A percentile compares a stretch with the other conserved stretches of the same genome.
Evolutionary conservation across 176 grass and related monocot genomes (phyloP).

Genomic region (Paspalum notatum): DNA sequence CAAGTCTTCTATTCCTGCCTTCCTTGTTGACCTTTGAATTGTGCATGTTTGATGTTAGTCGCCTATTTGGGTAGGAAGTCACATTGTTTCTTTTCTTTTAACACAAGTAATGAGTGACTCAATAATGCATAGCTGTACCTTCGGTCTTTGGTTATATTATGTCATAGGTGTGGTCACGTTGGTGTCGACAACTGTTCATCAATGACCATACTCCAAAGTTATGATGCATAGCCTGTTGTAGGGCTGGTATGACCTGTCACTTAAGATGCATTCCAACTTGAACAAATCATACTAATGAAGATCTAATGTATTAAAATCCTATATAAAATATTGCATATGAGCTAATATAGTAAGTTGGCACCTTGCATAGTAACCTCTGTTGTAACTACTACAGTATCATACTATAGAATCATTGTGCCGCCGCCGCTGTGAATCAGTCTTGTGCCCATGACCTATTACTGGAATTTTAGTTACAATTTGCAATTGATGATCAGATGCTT

Average conservation of each 20-base stretch:
- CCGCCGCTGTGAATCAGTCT: background rate
- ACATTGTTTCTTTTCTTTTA: background rate
- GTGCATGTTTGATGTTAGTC: background rate
- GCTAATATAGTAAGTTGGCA: background rate
- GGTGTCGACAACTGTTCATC: too few species aligned
- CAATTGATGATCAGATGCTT: background rate
- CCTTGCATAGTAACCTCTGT: background rate
- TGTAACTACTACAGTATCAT: background rate
- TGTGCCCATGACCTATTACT: background rate
- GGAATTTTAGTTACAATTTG: background rate
- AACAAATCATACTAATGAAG: background rate
- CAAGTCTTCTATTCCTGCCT: background rate
- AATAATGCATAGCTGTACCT: background rate
- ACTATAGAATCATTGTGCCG: background rate
- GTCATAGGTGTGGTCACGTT: background rate
- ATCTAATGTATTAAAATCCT: background rate
- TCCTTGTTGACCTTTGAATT: constrained; percentile 1
- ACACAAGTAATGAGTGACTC: background rate
- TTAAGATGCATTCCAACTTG: constrained; percentile 6
- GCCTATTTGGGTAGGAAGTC: background rate
- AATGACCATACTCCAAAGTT: background rate
- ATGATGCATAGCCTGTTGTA: background rate
- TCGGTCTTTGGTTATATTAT: constrained; percentile 21
- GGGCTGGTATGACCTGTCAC: background rate
- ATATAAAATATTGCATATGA: background rate